phyloP scores from a whole-genome alignment of 2,329 filamentous ascomycete species.

The Alternaria triticina region DNA sequence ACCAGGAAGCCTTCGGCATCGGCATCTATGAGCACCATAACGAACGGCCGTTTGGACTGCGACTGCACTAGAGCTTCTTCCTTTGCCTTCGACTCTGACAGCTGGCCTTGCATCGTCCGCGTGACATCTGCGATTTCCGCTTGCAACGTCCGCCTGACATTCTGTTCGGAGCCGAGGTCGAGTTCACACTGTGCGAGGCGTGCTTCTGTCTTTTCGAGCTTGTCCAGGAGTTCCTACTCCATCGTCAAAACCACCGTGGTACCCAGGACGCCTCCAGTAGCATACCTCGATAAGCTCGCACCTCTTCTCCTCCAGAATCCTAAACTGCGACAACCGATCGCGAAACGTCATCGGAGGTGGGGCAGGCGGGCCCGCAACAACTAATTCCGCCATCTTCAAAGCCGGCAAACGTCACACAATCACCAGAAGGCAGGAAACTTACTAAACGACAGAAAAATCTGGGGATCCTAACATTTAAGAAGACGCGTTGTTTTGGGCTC shows the following conservation, averaged over 20 bases:
- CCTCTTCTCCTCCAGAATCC: slow-evolving; percentile 46
- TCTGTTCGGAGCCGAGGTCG: slow-evolving; percentile 47
- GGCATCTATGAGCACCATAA: slow-evolving; percentile 46
- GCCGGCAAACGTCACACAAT: slow-evolving; percentile 6
- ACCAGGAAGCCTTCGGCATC: slow-evolving; percentile 48
- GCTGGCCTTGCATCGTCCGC: slow-evolving; percentile 11
- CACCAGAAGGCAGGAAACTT: slow-evolving; percentile 2
- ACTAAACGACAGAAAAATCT: slow-evolving; percentile 11
- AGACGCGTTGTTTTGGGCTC: slow-evolving; percentile 36
- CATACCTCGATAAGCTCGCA: slow-evolving; percentile 46
- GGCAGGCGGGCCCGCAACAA: slow-evolving; percentile 16
- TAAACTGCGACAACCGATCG: slow-evolving; percentile 45
- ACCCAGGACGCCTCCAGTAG: neutral
- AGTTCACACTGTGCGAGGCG: slow-evolving; percentile 45
- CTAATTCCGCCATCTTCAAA: slow-evolving; percentile 19
- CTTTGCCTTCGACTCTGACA: slow-evolving; percentile 35
- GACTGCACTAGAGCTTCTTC: slow-evolving; percentile 39
- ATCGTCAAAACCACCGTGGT: neutral
- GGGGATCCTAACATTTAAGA: slow-evolving; percentile 41
- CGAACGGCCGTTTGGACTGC: slow-evolving; percentile 45
- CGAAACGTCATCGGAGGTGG: slow-evolving; percentile 35
- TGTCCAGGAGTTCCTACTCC: slow-evolving; percentile 44
- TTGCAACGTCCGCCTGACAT: slow-evolving; percentile 45
- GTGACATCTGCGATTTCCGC: slow-evolving; percentile 31
- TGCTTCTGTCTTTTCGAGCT: slow-evolving; percentile 47